phyloP scores from a whole-genome alignment of 208 protist species.

The Hexamita inflata region DNA sequence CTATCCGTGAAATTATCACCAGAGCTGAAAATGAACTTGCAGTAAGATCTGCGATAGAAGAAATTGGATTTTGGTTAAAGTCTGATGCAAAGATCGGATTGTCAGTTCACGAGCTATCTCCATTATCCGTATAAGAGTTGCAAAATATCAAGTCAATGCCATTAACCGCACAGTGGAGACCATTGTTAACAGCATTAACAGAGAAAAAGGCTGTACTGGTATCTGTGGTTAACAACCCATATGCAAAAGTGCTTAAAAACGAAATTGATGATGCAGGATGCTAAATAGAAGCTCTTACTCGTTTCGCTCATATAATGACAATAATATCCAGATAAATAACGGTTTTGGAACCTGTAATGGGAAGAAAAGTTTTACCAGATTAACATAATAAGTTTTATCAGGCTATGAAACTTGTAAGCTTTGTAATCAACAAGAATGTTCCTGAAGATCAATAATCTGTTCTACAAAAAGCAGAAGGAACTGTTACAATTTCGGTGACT shows the following conservation, averaged over 20 bases:
- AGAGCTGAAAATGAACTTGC: too few relatives aligned
- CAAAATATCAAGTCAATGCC: too few relatives aligned
- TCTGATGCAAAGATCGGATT: too few relatives aligned
- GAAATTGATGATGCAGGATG: not conserved
- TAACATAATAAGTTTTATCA: slow-evolving; percentile 11
- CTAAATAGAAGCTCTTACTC: not conserved
- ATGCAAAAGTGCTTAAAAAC: not conserved
- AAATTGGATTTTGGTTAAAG: too few relatives aligned
- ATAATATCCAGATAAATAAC: not conserved
- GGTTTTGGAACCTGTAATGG: slow-evolving; percentile 22
- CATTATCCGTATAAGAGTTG: too few relatives aligned
- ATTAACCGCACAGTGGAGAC: too few relatives aligned
- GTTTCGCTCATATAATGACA: not conserved
- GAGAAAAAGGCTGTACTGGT: slow-evolving; percentile 18
- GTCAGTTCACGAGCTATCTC: too few relatives aligned
- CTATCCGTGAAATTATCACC: too few relatives aligned
- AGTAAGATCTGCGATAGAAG: too few relatives aligned
- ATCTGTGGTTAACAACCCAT: not conserved
- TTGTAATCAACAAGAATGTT: not conserved
- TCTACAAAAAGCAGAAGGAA: too few relatives aligned
- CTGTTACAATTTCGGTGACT: not conserved
- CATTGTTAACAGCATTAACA: too few relatives aligned
- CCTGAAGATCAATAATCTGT: too few relatives aligned
- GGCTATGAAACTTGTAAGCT: not conserved
- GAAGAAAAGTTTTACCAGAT: not conserved